Base-by-base conservation (phyloP, 2,329 filamentous ascomycete species). In the Alternaria sp. region DNA sequence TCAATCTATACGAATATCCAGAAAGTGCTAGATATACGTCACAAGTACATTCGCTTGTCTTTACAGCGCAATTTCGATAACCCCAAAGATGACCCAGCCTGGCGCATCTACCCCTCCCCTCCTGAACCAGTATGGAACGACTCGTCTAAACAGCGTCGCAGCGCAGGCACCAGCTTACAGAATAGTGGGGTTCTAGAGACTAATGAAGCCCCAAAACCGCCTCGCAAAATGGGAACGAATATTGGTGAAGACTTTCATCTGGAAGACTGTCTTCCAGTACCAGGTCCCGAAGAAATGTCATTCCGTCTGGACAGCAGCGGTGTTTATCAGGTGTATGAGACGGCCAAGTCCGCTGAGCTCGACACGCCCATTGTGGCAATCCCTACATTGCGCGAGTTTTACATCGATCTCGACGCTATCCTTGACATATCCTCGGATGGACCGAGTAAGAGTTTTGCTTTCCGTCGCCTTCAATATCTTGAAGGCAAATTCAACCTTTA, bases 401-500 rank as follows among this genome's bases (percentile, higher is more conserved):
- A 98, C 77, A 91, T 97, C 83, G 94, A 97, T 73, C 82, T 99
- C 26, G 95, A 99, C 73, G 84, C 88, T 23, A 89, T 98, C 57
- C 83, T 96, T 51, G 88, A 90, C 58, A 88, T 96, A n/a, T 97
- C 93, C 0, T 96, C 93, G 0, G 94, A 99, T 73, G 95, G 95
- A 0, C 95, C 95, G 0, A 94, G 90, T 78, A 99, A 99, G 80
- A 97, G 93, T 72, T 98, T 98, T 78, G 94, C 95, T 1, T 99
- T 96, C 77, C 89, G 94, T 54, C 89, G 96, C 10, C 84, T 99
- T 46, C 94, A 97, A 70, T 99, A 98, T 75, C 82, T 99, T 8
- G 95, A 99, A 80, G 94, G 93, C 60, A 97, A 97, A 75, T 99
- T 97, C 80, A 96, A 97, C 74, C 84, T 99, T 23, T 97, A 99